These are phyloP conservation scores for Tubosaeta brunneosetosa DNA, from an alignment of 768 basidiomycete genomes.

Conservation along the genomic window DNA sequence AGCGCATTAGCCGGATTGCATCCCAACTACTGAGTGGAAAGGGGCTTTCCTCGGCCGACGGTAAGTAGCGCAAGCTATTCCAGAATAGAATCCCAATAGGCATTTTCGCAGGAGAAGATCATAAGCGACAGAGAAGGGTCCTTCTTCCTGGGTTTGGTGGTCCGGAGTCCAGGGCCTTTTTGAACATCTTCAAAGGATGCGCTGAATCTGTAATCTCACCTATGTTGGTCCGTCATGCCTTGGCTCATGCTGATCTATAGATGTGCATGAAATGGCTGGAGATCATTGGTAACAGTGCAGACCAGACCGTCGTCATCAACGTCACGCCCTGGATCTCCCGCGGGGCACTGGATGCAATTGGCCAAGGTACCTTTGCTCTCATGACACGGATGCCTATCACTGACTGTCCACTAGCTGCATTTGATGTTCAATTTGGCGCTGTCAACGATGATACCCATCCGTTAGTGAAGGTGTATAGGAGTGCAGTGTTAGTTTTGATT, in stretches of 20 bases:
- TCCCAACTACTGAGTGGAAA: constrained; percentile 24
- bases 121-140: constrained; percentile 50
- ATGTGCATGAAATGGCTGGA: constrained; percentile 26
- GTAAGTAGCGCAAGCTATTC: constrained; percentile 16
- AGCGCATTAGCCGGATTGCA: constrained; percentile 16
- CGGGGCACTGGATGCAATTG: constrained; percentile 48
- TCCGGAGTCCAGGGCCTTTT: constrained; percentile 47
- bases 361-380: constrained; percentile 33
- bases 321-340: constrained; percentile 32
- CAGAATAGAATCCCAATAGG: constrained; percentile 1
- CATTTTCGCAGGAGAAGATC: constrained; percentile 32
- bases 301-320: constrained; percentile 19
- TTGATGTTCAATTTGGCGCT: constrained; percentile 41
- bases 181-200: constrained; percentile 43
- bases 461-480: constrained; percentile 8
- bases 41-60: constrained; percentile 38
- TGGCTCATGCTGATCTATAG: constrained; percentile 4
- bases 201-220: constrained; percentile 18
- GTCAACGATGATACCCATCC: constrained; percentile 11
- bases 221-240: too few species aligned
- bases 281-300: constrained; percentile 5
- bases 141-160: constrained; percentile 54
- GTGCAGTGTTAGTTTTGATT: constrained; percentile 7
- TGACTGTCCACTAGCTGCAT: constrained; percentile 33
- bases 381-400: background rate